A percentile compares a stretch with the other conserved stretches of the same genome.
These are phyloP conservation scores for Chrysosporium queenslandicum DNA, from an alignment of 2,329 filamentous ascomycete genomes.

Conservation along the genomic window DNA sequence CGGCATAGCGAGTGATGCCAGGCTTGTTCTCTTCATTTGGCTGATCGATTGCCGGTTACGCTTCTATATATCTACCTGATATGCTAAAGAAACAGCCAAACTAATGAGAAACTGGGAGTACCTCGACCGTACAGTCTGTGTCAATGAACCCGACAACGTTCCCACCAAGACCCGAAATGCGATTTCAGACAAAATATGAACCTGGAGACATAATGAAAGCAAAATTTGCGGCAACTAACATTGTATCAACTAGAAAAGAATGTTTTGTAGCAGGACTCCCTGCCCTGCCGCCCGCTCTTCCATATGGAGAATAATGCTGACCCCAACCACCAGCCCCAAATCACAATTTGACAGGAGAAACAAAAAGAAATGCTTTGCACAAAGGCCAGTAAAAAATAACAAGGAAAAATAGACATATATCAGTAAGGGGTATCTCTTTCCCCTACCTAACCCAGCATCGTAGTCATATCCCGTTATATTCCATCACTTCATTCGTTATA, in stretches of 20 bases:
- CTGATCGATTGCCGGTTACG: background rate
- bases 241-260: background rate
- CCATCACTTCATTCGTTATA: conserved; percentile 44
- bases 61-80: too few species aligned
- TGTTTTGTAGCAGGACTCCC: background rate
- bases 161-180: background rate
- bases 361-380: background rate
- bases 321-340: background rate
- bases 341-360: background rate
- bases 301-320: background rate
- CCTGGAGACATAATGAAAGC: background rate
- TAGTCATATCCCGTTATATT: conserved; percentile 9
- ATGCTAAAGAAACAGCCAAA: too few species aligned
- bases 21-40: too few species aligned
- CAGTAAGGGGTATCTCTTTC: conserved; percentile 5
- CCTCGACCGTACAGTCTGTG: too few species aligned
- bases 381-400: conserved; percentile 15
- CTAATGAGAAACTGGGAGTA: background rate
- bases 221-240: conserved; percentile 15
- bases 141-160: background rate
- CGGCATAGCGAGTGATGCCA: too few species aligned
- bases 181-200: too few species aligned
- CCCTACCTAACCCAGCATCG: background rate
- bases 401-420: conserved; percentile 2
- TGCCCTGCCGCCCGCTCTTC: background rate